Base-by-base conservation (phyloP, 73 alveolate species). In the Symbiodinium natans region DNA sequence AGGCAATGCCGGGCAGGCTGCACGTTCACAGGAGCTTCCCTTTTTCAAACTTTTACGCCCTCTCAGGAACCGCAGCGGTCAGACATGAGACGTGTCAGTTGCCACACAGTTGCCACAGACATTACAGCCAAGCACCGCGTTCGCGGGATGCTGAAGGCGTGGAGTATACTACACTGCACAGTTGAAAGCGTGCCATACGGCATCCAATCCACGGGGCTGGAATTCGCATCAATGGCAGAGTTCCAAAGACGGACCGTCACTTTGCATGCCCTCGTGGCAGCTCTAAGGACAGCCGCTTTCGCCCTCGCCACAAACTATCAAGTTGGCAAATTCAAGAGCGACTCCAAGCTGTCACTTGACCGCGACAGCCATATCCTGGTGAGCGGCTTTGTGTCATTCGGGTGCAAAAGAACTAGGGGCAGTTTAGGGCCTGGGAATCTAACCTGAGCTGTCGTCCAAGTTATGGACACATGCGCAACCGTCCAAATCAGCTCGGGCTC, bases 361-460 rank as follows among this genome's bases (percentile, higher is more conserved):
- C 38, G 52, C 54, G 41, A 86, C 83, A 41, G 94, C 94, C 83
- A 56, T 56, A 29, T 86, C 94, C 94, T 86, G 83, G 36, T n/a
- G 43, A 74, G 46, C 59, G 59, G 59, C 59, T n/a, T n/a, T n/a
- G n/a, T n/a, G n/a, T n/a, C n/a, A n/a, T n/a, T n/a, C n/a, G n/a
- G n/a, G n/a, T n/a, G n/a, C n/a, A n/a, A n/a, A n/a, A n/a, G n/a
- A n/a, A n/a, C n/a, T n/a, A n/a, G n/a, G n/a, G n/a, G n/a, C n/a
- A n/a, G n/a, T n/a, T n/a, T n/a, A n/a, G n/a, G n/a, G n/a, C n/a
- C n/a, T n/a, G n/a, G n/a, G n/a, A n/a, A n/a, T n/a, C n/a, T n/a
- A n/a, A n/a, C n/a, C n/a, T n/a, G n/a, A 46, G 13, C 21, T 46
- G 59, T 46, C 13, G 59, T 46, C 21, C 59, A 46, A 46, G 21